Evolutionary conservation across 2,329 filamentous ascomycete genomes (phyloP).

Genomic region (Botrytis porri): DNA sequence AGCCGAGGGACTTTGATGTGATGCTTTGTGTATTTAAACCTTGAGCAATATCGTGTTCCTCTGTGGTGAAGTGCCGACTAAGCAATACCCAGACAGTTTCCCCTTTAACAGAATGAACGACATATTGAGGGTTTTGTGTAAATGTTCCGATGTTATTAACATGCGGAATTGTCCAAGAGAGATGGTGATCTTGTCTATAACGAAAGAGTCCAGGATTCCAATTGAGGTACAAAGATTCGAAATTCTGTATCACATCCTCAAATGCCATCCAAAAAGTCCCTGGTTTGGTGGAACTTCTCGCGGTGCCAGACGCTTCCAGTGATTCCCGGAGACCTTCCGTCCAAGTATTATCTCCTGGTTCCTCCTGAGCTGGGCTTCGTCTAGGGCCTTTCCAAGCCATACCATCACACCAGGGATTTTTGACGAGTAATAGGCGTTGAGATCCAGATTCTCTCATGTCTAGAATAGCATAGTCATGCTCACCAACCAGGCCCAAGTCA

Average conservation of each 20-base stretch:
- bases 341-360: slow-evolving; percentile 21
- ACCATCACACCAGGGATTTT: slow-evolving; percentile 93
- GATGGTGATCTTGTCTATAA: slow-evolving; percentile 83
- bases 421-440: slow-evolving; percentile 72
- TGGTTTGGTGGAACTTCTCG: slow-evolving; percentile 42
- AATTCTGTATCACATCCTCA: slow-evolving; percentile 84
- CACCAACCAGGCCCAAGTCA: slow-evolving; percentile 75
- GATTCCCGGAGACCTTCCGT: slow-evolving; percentile 31
- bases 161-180: slow-evolving; percentile 67
- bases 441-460: slow-evolving; percentile 66
- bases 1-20: slow-evolving; percentile 54
- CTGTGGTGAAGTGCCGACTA: slow-evolving; percentile 78
- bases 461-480: slow-evolving; percentile 92
- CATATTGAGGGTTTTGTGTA: slow-evolving; percentile 68
- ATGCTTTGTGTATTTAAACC: slow-evolving; percentile 35
- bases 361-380: slow-evolving; percentile 16
- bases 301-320: slow-evolving; percentile 24
- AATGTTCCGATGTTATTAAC: slow-evolving; percentile 53
- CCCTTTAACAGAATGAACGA: slow-evolving; percentile 55
- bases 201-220: slow-evolving; percentile 89
- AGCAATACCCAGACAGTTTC: slow-evolving; percentile 80
- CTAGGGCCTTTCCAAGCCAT: slow-evolving; percentile 63
- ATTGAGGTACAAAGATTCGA: slow-evolving; percentile 94
- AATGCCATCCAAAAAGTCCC: slow-evolving; percentile 95
- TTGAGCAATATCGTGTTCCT: slow-evolving; percentile 56